Evolutionary conservation across 192 early-diverging fungal genomes (phyloP).

Genomic region (Coemansia sp.): DNA sequence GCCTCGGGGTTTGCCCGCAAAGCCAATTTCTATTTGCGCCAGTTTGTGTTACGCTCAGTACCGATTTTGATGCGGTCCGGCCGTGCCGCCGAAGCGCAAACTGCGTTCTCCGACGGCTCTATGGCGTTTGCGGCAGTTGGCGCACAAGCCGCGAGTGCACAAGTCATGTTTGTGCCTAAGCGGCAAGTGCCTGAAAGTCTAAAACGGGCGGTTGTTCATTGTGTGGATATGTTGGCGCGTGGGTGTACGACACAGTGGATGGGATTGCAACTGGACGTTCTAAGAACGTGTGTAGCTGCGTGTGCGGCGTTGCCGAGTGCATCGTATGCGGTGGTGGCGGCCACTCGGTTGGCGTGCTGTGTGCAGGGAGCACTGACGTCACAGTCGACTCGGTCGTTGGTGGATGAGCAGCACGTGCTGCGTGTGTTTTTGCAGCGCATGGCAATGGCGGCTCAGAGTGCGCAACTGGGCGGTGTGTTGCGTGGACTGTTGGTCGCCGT

Average conservation of each 20-base stretch:
- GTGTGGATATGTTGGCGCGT: constrained; percentile 33
- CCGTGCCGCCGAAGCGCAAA: constrained; percentile 22
- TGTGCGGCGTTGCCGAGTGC: constrained; percentile 48
- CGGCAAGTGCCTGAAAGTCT: neutral
- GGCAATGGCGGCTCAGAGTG: constrained; percentile 19
- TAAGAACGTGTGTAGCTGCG: constrained; percentile 45
- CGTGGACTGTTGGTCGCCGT: constrained; percentile 33
- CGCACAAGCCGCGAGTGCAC: constrained; percentile 23
- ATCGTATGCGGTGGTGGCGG: constrained; percentile 37
- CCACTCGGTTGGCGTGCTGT: constrained; percentile 37
- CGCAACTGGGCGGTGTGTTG: constrained; percentile 25
- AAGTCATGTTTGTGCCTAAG: neutral
- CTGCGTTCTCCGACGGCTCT: constrained; percentile 38
- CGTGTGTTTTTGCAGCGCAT: constrained; percentile 32
- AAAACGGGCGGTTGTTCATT: constrained; percentile 15
- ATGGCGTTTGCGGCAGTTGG: constrained; percentile 39
- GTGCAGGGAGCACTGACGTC: constrained; percentile 13
- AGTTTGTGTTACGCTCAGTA: constrained; percentile 41
- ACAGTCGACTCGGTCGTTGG: constrained; percentile 14
- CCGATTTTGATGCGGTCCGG: constrained; percentile 45
- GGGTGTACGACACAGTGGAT: neutral
- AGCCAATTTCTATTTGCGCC: constrained; percentile 44
- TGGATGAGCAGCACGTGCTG: constrained; percentile 46
- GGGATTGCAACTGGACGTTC: constrained; percentile 32
- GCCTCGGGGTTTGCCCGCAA: constrained; percentile 36